phyloP scores from a whole-genome alignment of 257 asterid species.

The Rhazya stricta region DNA sequence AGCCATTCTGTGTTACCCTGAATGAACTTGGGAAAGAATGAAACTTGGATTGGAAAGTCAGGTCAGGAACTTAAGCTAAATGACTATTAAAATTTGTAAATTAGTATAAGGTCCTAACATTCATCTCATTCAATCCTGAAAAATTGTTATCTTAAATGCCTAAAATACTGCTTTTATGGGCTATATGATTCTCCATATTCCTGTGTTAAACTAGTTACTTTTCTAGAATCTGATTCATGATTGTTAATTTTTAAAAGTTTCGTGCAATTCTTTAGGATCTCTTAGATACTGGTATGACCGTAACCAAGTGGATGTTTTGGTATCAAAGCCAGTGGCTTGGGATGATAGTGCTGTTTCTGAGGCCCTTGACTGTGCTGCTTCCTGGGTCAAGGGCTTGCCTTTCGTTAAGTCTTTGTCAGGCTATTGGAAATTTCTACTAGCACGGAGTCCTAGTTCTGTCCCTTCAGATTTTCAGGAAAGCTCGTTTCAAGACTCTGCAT shows the following conservation, averaged over 20 bases:
- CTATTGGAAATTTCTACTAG: conserved; percentile 71
- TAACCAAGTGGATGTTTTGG: conserved; percentile 56
- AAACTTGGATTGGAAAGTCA: background rate
- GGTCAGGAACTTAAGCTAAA: background rate
- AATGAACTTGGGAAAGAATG: background rate
- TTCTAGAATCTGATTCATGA: background rate
- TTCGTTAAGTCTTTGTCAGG: conserved; percentile 82
- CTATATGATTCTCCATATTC: background rate
- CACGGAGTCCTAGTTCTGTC: conserved; percentile 45
- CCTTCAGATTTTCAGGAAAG: conserved; percentile 56
- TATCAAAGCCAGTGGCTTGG: conserved; percentile 76
- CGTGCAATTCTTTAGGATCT: conserved; percentile 50
- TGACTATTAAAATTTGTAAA: background rate
- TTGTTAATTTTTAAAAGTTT: conserved; percentile 14
- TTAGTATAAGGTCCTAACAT: background rate
- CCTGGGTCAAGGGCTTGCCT: conserved; percentile 85
- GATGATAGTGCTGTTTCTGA: conserved; percentile 69
- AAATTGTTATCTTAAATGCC: background rate
- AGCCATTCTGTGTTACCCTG: background rate
- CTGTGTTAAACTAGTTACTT: background rate
- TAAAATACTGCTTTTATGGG: background rate
- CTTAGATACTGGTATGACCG: conserved; percentile 88
- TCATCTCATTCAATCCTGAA: background rate
- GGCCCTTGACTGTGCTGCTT: conserved; percentile 80
- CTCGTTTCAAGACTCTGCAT: conserved; percentile 71